Base-by-base conservation (phyloP, 1,284 basidiomycete genomes). In the Sporisorium iseilematis-ciliati region DNA sequence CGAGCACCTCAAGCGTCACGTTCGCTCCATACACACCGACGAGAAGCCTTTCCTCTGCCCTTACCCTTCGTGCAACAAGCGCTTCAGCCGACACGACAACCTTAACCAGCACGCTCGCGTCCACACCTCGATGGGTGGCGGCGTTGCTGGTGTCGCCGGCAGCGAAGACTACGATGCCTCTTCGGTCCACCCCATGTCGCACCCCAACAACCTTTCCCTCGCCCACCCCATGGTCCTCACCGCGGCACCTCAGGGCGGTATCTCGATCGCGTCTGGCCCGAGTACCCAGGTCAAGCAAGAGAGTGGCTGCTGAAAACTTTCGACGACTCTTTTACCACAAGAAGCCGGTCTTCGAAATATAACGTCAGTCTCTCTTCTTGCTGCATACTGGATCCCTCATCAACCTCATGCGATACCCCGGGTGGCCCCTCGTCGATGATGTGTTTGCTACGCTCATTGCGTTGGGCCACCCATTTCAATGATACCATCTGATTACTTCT, bases 31-130 rank as follows among this genome's bases (percentile, higher is more conserved):
- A 46, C 81, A 82, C 67, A 82, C 81, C 20, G 81, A 82, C 57
- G 81, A 81, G 33, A 81, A 81, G 71, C 79, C 81, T n/a, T 83
- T 75, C 77, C 68, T 69, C 35, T 83, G 81, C 72, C 68, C 77
- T 25, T 75, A 66, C 55, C 77, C 78, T 41, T 63, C 71, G 42
- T 82, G 80, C 72, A 69, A 72, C 65, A 83, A 83, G 69, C 65
- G 66, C 25, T 83, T 83, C 65, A 78, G 74, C 52, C 67, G 81
- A 46, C 80, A 81, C 62, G 81, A 83, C 66, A 83, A 83, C 57
- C 70, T 83, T 51, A 82, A 83, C 54, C 81, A 83, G 58, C 81
- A 83, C 62, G 75, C 77, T 11, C 80, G 81, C 23, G 81, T 83
- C 21, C 81, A 83, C 57, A 68, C 75, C 21, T 63, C 75, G 46